Evolutionary conservation across 225 moss, liverwort and hornwort genomes (phyloP).

Genomic region (Polytrichum commune): DNA sequence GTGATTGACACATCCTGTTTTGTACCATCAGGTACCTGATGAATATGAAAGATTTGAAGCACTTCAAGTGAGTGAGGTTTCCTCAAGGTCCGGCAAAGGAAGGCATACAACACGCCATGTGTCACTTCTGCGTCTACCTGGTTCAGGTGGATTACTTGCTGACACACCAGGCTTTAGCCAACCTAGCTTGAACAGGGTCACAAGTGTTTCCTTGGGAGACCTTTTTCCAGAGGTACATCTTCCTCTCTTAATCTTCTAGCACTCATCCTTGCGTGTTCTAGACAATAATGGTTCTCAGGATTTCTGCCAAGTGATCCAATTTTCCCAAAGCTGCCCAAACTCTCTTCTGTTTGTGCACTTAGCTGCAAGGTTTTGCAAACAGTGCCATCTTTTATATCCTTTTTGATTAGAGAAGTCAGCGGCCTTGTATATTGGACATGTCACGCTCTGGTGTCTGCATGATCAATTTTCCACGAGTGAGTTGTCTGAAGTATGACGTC

Average conservation of each 20-base stretch:
- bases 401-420: too few species aligned
- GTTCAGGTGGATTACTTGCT: constrained; percentile 77
- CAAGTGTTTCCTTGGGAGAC: constrained; percentile 62
- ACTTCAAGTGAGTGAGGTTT: constrained; percentile 89
- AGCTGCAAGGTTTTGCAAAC: too few species aligned
- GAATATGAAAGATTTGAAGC: constrained; percentile 65
- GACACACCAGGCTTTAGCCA: constrained; percentile 99
- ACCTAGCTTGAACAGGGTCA: constrained; percentile 83
- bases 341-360: too few species aligned
- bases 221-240: constrained; percentile 81
- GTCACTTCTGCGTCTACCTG: constrained; percentile 76
- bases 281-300: too few species aligned
- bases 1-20: background rate
- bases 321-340: too few species aligned
- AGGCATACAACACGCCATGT: constrained; percentile 93
- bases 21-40: constrained; percentile 38
- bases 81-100: constrained; percentile 83
- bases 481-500: too few species aligned
- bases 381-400: too few species aligned
- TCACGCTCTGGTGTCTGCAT: too few species aligned
- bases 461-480: too few species aligned
- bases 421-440: too few species aligned
- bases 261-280: too few species aligned
- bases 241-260: background rate
- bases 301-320: too few species aligned